phyloP scores from a whole-genome alignment of 208 protist genomes.

The Acanthamoeba healyi region DNA sequence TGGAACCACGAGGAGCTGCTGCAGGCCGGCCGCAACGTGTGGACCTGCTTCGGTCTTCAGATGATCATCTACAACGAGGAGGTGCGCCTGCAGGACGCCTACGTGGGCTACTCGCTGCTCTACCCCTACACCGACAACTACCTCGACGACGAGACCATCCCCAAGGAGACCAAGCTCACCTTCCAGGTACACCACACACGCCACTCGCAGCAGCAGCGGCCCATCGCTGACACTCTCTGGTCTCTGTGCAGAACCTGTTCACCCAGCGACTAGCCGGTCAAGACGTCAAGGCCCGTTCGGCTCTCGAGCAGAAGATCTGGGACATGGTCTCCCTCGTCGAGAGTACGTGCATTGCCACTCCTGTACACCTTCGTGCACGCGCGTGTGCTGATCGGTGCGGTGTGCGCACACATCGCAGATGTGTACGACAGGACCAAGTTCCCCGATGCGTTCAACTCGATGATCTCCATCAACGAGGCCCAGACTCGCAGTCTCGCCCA shows the following conservation, averaged over 20 bases:
- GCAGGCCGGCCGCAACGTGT: conserved; percentile 67
- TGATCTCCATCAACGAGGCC: conserved; percentile 73
- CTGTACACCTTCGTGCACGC: neutral
- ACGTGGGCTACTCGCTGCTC: conserved; percentile 57
- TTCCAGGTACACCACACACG: neutral
- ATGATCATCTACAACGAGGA: conserved; percentile 71
- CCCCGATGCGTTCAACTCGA: conserved; percentile 63
- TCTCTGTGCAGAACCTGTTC: conserved; percentile 9
- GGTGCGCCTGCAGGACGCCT: conserved; percentile 38
- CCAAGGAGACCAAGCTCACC: conserved; percentile 61
- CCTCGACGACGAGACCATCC: conserved; percentile 65
- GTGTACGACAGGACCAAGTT: conserved; percentile 62
- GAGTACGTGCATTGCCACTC: conserved; percentile 46
- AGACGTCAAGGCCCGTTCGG: conserved; percentile 32
- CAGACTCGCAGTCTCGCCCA: conserved; percentile 59
- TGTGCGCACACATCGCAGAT: neutral
- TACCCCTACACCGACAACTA: conserved; percentile 72
- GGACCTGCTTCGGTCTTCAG: conserved; percentile 68
- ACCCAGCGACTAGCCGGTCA: conserved; percentile 23
- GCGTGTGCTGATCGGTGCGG: neutral
- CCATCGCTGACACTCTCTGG: neutral
- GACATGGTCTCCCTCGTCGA: conserved; percentile 63
- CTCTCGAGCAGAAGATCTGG: conserved; percentile 58
- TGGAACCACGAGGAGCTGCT: conserved; percentile 71
- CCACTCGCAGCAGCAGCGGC: neutral